These are phyloP conservation scores for Lactarius psammicola DNA, from an alignment of 768 basidiomycete genomes.

Conservation along the genomic window DNA sequence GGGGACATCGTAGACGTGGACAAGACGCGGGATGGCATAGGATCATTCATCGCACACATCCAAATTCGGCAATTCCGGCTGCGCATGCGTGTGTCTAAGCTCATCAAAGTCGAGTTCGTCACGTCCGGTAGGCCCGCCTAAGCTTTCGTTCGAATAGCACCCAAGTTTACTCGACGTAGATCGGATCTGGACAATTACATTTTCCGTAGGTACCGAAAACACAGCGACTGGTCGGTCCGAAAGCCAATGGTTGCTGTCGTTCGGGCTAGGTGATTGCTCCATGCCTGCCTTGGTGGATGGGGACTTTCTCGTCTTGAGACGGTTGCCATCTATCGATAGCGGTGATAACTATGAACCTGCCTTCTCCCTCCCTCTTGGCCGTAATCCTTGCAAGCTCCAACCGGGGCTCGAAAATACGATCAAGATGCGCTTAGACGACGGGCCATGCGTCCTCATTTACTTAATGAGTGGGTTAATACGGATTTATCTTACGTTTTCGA, in stretches of 20 bases:
- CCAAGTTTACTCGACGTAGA: constrained; percentile 35
- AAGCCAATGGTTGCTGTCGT: constrained; percentile 42
- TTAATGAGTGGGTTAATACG: constrained; percentile 40
- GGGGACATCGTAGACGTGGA: constrained; percentile 49
- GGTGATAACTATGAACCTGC: background rate
- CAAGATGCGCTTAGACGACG: constrained; percentile 11
- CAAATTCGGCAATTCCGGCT: constrained; percentile 60
- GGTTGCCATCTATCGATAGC: background rate
- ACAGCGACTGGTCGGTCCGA: constrained; percentile 15
- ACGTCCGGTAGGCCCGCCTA: constrained; percentile 45
- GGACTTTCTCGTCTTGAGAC: constrained; percentile 44
- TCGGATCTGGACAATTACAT: constrained; percentile 54
- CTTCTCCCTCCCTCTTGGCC: background rate
- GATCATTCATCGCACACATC: constrained; percentile 54
- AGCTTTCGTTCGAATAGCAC: no score
- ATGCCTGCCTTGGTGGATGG: constrained; percentile 59
- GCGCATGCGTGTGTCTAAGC: constrained; percentile 60
- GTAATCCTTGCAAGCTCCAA: background rate
- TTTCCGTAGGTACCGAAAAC: constrained; percentile 33
- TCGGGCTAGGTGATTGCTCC: constrained; percentile 54
- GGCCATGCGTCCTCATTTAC: constrained; percentile 16
- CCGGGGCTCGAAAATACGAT: constrained; percentile 8
- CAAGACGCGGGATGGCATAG: constrained; percentile 41
- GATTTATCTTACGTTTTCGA: background rate
- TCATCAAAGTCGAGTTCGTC: constrained; percentile 61